phyloP scores from a whole-genome alignment of 257 asterid genomes.

The Voacanga thouarsii region DNA sequence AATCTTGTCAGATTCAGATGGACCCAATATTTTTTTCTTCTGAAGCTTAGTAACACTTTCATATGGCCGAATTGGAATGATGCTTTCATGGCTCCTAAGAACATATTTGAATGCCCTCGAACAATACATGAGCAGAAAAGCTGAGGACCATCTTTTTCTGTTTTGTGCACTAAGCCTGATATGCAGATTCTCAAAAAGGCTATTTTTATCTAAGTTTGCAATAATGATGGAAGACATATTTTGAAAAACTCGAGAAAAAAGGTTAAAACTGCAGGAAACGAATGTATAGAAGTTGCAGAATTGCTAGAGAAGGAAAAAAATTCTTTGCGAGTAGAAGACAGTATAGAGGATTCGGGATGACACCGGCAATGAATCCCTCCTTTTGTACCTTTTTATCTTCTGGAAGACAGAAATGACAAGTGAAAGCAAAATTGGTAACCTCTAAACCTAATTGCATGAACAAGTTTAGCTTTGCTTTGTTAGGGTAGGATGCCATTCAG shows the following conservation, averaged over 20 bases:
- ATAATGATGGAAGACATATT: slow-evolving; percentile 9
- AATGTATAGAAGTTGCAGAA: too few species aligned
- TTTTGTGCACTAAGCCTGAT: not conserved
- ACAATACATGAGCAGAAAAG: slow-evolving; percentile 27
- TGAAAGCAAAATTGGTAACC: not conserved
- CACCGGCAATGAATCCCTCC: not conserved
- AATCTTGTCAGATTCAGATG: slow-evolving; percentile 10
- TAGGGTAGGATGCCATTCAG: too few species aligned
- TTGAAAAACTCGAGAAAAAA: not conserved
- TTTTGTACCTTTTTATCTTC: too few species aligned
- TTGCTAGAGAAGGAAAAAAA: too few species aligned
- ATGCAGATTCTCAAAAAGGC: not conserved
- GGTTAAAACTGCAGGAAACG: not conserved
- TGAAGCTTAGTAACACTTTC: not conserved
- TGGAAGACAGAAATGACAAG: not conserved
- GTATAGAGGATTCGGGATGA: too few species aligned
- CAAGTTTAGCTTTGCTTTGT: too few species aligned
- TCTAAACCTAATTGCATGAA: not conserved
- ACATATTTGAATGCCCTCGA: slow-evolving; percentile 23
- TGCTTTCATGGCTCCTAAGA: not conserved
- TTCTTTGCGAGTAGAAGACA: not conserved
- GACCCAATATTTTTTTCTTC: not conserved
- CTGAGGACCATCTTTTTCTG: slow-evolving; percentile 29
- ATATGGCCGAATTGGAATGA: not conserved
- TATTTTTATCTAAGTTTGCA: slow-evolving; percentile 9